Base-by-base conservation (phyloP, 2,329 filamentous ascomycete genomes). In the Elsinoe ampelina region DNA sequence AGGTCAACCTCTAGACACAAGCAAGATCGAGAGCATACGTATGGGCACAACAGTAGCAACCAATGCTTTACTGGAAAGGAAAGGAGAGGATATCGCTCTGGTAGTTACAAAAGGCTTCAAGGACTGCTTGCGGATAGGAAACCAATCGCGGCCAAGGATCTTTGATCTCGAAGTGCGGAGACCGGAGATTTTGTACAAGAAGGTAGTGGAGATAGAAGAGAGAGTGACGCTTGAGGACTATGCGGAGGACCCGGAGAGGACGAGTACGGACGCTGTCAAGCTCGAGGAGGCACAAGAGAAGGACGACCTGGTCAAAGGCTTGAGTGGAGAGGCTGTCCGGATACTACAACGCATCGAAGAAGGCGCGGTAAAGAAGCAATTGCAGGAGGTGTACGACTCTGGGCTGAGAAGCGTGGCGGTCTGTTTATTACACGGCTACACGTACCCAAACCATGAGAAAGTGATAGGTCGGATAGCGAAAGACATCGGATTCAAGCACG, bases 41-140 rank as follows among this genome's bases (percentile, higher is more conserved):
- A 96, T 96, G 91, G 91, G 91, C 43, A 96, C 91, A 1, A 96
- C 91, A 0, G 90, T 96, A 11, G 91, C 91, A 8, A 96, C 91
- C 0, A 96, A 96, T 70, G 91, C 91, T 0, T 73, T 96, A 57
- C 77, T 96, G 1, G 91, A 96, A 71, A 78, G 91, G 58, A 95
- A 95, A 71, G 91, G 91, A 48, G 90, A 95, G 73, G 83, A 82
- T 63, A 92, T 93, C 67, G 90, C 88, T 12, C 80, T 96, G 71
- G 82, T 95, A 1, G 88, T 95, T 10, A 95, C 89, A 1, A 85
- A 84, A 62, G 91, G 91, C 0, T 95, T 95, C 76, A 85, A 83
- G 63, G 90, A 96, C 69, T 95, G 89, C 63, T 75, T 95, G 20
- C 80, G 84, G 54, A 96, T 96, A 67, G 91, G 91, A 12, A 95